Percentiles rank a stretch among this genome's conserved stretches.
Conservation (phyloP, 805 yeast species). For the Metschnikowia cubensis region DNA sequence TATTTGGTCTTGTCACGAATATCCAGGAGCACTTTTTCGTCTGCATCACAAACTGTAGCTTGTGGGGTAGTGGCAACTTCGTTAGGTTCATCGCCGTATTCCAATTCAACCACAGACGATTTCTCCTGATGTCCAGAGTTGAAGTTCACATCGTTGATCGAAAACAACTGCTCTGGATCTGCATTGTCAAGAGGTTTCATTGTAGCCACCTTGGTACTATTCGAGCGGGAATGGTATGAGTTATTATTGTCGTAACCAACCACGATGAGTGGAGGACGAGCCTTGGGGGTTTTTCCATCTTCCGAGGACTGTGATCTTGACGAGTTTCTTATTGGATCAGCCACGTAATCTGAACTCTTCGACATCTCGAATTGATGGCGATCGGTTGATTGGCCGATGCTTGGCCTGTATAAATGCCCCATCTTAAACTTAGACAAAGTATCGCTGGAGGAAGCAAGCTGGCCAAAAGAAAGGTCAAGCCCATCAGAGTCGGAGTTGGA, state of each 20-base stretch:
- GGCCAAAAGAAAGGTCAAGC: conserved; percentile 1
- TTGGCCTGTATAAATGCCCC: conserved; percentile 1
- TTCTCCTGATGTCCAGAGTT: background rate
- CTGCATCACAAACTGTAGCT: background rate
- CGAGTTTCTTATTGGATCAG: background rate
- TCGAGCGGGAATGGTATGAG: background rate
- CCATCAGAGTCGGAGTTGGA: conserved; percentile 5
- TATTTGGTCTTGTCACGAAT: background rate
- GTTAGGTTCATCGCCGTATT: background rate
- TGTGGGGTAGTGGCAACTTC: background rate
- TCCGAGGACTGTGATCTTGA: conserved; percentile 1
- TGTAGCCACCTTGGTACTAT: background rate
- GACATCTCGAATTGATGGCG: background rate
- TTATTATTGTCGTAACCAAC: background rate
- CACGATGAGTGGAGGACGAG: conserved; percentile 1
- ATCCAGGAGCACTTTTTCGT: background rate
- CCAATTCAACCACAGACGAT: conserved; percentile 5
- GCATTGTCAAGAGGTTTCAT: background rate
- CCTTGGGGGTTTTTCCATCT: background rate
- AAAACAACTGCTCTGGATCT: background rate
- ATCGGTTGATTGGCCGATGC: background rate
- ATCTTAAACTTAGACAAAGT: background rate
- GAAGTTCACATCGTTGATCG: background rate
- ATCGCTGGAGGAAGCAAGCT: background rate
- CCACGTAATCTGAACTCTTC: background rate